Evolutionary conservation across 1,284 basidiomycete genomes (phyloP), one percentile per base, ranked within the genome.

Genomic region (Meira miltonrushii): DNA sequence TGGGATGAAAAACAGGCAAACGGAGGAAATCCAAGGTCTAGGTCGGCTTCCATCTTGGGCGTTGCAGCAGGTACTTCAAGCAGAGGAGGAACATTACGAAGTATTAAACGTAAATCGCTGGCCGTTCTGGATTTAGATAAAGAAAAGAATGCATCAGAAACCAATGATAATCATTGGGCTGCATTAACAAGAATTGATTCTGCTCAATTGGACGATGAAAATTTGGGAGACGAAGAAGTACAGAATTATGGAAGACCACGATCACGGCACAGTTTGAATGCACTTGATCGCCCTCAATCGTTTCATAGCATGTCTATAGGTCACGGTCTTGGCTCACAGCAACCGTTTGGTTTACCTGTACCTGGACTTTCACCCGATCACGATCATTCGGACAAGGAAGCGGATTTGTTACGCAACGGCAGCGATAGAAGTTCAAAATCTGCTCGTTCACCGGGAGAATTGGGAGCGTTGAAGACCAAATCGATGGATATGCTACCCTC

Each of bases 221-320:
- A 48, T 25, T 3, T 21, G 8, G 46, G 23, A 19, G 46, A 48
- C 4, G 23, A n/a, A 2, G 13, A 21, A 15, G 17, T 15, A 6
- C 46, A 33, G 28, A 33, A 8, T 33, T 33, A 33, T 8, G 28
- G 17, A 2, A 6, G 46, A 25, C 25, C 46, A 12, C 46, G 23
- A 25, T 48, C 46, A 13, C n/a, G 46, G 21, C 46, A 48, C 4
- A 48, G 46, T 12, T 12, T 48, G 7, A 48, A 48, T 48, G 46
- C 46, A 9, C 12, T 19, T 7, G 28, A 33, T 33, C 28, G 28
- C 8, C 28, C 28, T 33, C 28, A 4, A 4, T 33, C 28, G 28
- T 33, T 33, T 8, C 28, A 33, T 8, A 33, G 28, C 28, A 33
- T 33, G 28, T 33, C 28, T 33, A 33, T 33, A 33, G 28, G 28